Evolutionary conservation across 345 rosid genomes (phyloP), one percentile per base, ranked within the genome.

Genomic region (Cardamine occulta): DNA sequence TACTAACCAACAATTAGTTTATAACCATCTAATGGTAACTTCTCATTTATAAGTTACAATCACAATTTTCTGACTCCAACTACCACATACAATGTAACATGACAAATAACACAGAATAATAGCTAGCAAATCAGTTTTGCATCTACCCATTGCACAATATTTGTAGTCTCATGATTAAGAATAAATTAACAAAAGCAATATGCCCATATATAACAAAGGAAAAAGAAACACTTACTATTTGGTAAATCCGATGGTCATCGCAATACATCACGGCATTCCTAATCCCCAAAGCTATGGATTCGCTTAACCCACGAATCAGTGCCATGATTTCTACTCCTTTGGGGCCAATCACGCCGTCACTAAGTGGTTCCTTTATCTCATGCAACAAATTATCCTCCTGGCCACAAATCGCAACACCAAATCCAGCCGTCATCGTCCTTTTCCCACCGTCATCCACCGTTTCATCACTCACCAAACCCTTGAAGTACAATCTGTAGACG

Each of bases 41-140:
- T 80, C 91, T 79, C 83, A 56, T 40, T 40, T 0, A 12, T 13
- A 40, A 40, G 0, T 81, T 62, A 89, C 88, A 63, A 86, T 86
- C 79, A 59, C 69, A 81, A 13, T 80, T 88, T 39, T 3, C 70
- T 18, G 76, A 37, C 81, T 74, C 68, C n/a, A 76, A 76, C 82
- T 26, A 7, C 37, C 19, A 55, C 13, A 15, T 26, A 24, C n/a
- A n/a, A n/a, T n/a, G n/a, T n/a, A n/a, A n/a, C n/a, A 26, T 21
- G 17, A 7, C 17, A 58, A 18, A 28, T 18, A 6, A 7, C 5
- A 32, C 17, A n/a, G 8, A 31, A 76, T 65, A 4, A 0, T 42
- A 13, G 2, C 7, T 40, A 14, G 17, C 47, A 13, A 14, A n/a
- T 7, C 2, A 15, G 15, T 15, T 15, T 6, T 1, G 34, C 4